Base-by-base conservation (phyloP, 441 rosid species). In the Erysimum pusillum region DNA sequence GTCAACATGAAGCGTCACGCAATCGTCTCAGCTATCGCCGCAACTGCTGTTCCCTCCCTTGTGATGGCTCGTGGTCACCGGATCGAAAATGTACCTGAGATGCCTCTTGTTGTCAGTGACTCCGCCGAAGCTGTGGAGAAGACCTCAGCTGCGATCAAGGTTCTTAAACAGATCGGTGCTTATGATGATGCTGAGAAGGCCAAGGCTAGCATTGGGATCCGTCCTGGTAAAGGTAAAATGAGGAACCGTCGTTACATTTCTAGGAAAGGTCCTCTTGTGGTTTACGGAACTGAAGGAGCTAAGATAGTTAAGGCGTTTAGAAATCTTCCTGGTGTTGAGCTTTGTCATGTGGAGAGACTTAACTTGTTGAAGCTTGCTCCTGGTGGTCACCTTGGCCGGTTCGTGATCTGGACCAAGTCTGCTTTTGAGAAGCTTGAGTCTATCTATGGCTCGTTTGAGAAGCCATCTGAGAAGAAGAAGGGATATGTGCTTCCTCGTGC, bases 21-120 rank as follows among this genome's bases (percentile, higher is more conserved):
- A 0, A 80, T 91, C 0, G 97, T 83, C 2, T 95, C 99, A 0
- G 99, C 99, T 4, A 91, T 95, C 12, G 94, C 98, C 0, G 99
- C 98, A 4, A 83, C 97, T 1, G 93, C 98, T 3, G 66, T 95
- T 12, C 97, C 99, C 0, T 51, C 99, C 1, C 86, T 93, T 2
- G 99, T 95, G 18, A 87, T 87, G 94, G 99, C 99, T 0, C 98
- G 98, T 6, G 99, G 99, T 28, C 99, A 93, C 67, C 79, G 73
- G 80, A 81, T 95, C 32, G 98, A 95, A 69, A 68, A 90, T 0
- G 97, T 93, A 0, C 94, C 98, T 0, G 99, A 95, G 65, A 73
- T 95, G 93, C 99, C 99, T 1, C 77, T 95, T 10, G 91, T 95
- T 2, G 84, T 95, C 3, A 81, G 87, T 7, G 98, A 93, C 72